Conservation (phyloP, 192 early-diverging fungal genomes). For the Coemansia sp. region DNA sequence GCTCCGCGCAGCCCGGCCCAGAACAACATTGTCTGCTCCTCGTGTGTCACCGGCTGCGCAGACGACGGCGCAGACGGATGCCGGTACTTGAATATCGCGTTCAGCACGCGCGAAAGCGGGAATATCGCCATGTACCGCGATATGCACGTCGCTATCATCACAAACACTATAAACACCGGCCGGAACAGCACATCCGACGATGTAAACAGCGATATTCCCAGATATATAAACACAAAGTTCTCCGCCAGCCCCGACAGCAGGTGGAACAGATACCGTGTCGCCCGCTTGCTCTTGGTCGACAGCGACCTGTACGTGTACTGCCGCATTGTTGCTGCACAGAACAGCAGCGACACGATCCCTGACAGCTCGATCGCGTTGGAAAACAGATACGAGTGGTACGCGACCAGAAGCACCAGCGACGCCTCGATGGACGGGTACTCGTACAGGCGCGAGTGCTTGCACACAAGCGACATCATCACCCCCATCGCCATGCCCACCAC, state of each 20-base stretch:
- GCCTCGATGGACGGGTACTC: conserved; percentile 84
- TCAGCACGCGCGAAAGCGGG: conserved; percentile 81
- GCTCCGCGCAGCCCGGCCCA: conserved; percentile 96
- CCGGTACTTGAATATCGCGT: conserved; percentile 64
- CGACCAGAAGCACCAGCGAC: conserved; percentile 79
- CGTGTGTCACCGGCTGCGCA: conserved; percentile 48
- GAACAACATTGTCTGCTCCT: conserved; percentile 87
- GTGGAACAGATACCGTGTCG: conserved; percentile 89
- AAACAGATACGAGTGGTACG: conserved; percentile 91
- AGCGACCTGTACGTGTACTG: conserved; percentile 95
- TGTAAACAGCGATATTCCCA: conserved; percentile 92
- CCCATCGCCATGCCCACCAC: conserved; percentile 81
- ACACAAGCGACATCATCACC: conserved; percentile 73
- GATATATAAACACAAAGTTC: conserved; percentile 97
- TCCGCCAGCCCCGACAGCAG: conserved; percentile 91
- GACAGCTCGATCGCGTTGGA: conserved; percentile 85
- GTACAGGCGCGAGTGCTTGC: conserved; percentile 86
- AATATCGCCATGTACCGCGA: conserved; percentile 86
- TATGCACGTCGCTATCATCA: conserved; percentile 77
- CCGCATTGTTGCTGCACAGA: conserved; percentile 88
- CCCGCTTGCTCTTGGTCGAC: conserved; percentile 70
- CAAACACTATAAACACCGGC: conserved; percentile 74
- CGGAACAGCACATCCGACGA: conserved; percentile 68
- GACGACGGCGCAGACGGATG: conserved; percentile 56
- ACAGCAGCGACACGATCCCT: conserved; percentile 92